Conservation (phyloP, 75 land plant species). For the Azolla pinnata region DNA sequence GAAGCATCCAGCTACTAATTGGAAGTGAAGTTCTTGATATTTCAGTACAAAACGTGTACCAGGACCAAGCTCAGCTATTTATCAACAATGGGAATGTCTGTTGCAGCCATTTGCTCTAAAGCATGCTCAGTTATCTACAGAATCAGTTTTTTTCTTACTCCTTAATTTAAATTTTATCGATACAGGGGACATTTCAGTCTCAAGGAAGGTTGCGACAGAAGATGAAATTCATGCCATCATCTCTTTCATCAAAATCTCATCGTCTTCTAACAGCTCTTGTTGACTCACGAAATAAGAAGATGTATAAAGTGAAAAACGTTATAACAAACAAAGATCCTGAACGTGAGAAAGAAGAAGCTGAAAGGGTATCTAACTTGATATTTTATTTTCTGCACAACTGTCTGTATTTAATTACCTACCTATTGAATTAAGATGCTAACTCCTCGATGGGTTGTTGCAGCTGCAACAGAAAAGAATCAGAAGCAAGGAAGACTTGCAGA, state of each 20-base stretch:
- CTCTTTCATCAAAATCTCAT: slow-evolving; percentile 92
- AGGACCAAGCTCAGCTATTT: slow-evolving; percentile 87
- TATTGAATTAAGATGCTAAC: background rate
- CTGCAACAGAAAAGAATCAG: slow-evolving; percentile 61
- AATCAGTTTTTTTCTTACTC: background rate
- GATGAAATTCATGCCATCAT: slow-evolving; percentile 99
- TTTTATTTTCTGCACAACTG: background rate
- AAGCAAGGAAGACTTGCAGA: slow-evolving; percentile 59
- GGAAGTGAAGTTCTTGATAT: slow-evolving; percentile 97
- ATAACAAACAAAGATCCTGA: slow-evolving; percentile 92
- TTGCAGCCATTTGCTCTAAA: background rate
- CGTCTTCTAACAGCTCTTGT: slow-evolving; percentile 88
- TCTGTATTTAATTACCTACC: background rate
- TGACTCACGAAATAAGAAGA: slow-evolving; percentile 92
- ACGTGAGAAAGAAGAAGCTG: slow-evolving; percentile 87
- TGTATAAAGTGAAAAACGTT: slow-evolving; percentile 86
- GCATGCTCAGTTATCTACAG: background rate
- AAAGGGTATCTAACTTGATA: slow-evolving; percentile 45
- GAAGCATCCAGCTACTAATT: slow-evolving; percentile 79
- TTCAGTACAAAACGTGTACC: slow-evolving; percentile 70
- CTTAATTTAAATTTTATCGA: background rate
- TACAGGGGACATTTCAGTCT: slow-evolving; percentile 87
- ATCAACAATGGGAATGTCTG: slow-evolving; percentile 9
- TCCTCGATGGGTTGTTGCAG: slow-evolving; percentile 26
- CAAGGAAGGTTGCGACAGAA: slow-evolving; percentile 77